Percentiles rank a stretch among this genome's conserved stretches.
Evolutionary conservation across 257 asterid genomes (phyloP).

Genomic region (Capsicum pubescens): DNA sequence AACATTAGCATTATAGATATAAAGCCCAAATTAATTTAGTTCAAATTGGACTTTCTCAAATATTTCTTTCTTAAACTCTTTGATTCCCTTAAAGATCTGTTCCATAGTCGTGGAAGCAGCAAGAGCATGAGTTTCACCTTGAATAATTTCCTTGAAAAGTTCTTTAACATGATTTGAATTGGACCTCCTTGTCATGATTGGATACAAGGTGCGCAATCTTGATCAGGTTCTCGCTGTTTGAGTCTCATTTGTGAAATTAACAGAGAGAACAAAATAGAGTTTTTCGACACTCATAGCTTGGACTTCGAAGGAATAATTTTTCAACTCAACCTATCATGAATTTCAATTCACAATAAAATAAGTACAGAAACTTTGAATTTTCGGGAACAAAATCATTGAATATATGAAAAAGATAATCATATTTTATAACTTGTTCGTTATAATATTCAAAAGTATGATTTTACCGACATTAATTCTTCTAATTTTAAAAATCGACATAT

Average conservation of each 20-base stretch:
- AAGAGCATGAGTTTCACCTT: slow-evolving; percentile 68
- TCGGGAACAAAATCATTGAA: no score
- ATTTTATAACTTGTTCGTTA: no score
- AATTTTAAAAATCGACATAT: no score
- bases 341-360: no score
- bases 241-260: slow-evolving; percentile 73
- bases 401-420: no score
- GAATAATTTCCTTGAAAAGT: slow-evolving; percentile 67
- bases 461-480: no score
- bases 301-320: slow-evolving; percentile 68
- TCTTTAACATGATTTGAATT: slow-evolving; percentile 56
- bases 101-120: slow-evolving; percentile 83
- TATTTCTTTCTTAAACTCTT: slow-evolving; percentile 61
- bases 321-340: no score
- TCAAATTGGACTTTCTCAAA: slow-evolving; percentile 69
- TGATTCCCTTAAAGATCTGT: slow-evolving; percentile 60
- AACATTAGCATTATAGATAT: slow-evolving; percentile 68
- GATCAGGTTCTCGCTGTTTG: slow-evolving; percentile 37
- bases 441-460: no score
- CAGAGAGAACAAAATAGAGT: slow-evolving; percentile 69
- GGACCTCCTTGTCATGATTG: slow-evolving; percentile 48
- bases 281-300: slow-evolving; percentile 81
- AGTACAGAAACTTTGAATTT: no score
- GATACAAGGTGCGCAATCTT: slow-evolving; percentile 67
- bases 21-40: slow-evolving; percentile 59